Evolutionary conservation across 1,139 yeast species (phyloP).

Genomic region (Candida sp.): DNA sequence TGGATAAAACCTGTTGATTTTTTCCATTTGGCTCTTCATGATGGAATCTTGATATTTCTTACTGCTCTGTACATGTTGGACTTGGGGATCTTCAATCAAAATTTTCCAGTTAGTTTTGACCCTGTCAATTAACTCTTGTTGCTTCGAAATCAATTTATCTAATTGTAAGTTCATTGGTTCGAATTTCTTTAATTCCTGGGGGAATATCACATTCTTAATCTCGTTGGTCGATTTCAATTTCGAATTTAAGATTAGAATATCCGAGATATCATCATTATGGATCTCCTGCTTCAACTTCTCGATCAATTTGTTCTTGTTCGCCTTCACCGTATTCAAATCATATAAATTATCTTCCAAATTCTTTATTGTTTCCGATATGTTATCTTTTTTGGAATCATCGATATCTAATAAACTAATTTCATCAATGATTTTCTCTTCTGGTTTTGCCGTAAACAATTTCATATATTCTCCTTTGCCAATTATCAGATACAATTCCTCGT

Average conservation of each 20-base stretch:
- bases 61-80: constrained; percentile 34
- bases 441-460: constrained; percentile 19
- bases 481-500: constrained; percentile 21
- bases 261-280: constrained; percentile 84
- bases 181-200: constrained; percentile 75
- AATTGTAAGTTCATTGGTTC: constrained; percentile 65
- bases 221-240: constrained; percentile 55
- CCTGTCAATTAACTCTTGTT: constrained; percentile 51
- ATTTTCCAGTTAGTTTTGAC: constrained; percentile 58
- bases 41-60: constrained; percentile 25
- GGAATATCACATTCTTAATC: constrained; percentile 57
- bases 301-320: constrained; percentile 60
- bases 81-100: constrained; percentile 44
- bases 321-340: constrained; percentile 42
- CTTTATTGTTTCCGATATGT: constrained; percentile 33
- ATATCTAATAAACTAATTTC: constrained; percentile 60
- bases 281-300: constrained; percentile 66
- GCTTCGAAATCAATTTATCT: constrained; percentile 65
- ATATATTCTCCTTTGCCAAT: constrained; percentile 38
- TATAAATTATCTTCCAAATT: constrained; percentile 46
- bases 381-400: constrained; percentile 37
- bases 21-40: constrained; percentile 25
- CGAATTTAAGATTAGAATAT: constrained; percentile 67
- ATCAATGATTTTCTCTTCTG: constrained; percentile 11
- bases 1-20: constrained; percentile 46